phyloP scores from a whole-genome alignment of 2,329 filamentous ascomycete species.

The Tolypocladium cylindrosporum region DNA sequence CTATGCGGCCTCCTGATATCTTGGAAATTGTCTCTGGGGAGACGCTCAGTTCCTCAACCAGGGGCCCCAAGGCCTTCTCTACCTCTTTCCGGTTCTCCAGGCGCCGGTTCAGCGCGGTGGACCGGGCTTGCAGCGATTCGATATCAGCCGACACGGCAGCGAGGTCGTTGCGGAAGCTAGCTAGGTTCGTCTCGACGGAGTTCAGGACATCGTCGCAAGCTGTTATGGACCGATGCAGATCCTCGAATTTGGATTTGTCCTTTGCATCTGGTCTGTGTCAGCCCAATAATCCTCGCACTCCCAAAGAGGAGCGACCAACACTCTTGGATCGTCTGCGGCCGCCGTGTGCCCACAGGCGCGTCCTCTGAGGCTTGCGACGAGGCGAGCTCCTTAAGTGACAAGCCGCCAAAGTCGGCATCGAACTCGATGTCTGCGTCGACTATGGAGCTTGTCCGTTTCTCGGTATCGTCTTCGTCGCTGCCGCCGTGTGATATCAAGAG shows the following conservation, averaged over 20 bases:
- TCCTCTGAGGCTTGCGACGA: conserved; percentile 18
- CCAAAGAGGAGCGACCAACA: conserved; percentile 40
- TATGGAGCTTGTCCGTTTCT: conserved; percentile 15
- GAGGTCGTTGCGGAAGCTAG: conserved; percentile 87
- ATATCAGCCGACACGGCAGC: conserved; percentile 91
- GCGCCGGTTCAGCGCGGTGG: conserved; percentile 69
- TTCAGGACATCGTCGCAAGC: conserved; percentile 89
- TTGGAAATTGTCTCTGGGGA: conserved; percentile 74
- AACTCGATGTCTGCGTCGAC: conserved; percentile 46
- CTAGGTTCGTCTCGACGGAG: conserved; percentile 86
- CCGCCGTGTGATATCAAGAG: conserved; percentile 25
- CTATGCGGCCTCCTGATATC: conserved; percentile 80
- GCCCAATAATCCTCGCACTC: background rate
- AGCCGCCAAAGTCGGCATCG: conserved; percentile 67
- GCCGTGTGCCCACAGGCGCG: conserved; percentile 23
- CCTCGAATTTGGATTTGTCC: conserved; percentile 78
- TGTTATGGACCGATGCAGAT: conserved; percentile 78
- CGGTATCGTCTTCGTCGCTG: conserved; percentile 5
- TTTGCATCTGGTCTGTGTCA: conserved; percentile 50
- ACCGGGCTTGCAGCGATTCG: conserved; percentile 82
- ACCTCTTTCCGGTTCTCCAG: conserved; percentile 84
- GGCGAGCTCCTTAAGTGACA: conserved; percentile 67
- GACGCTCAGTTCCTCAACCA: conserved; percentile 86
- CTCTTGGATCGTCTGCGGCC: conserved; percentile 57
- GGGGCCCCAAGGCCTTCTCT: conserved; percentile 75